Evolutionary conservation across 257 asterid species (phyloP).

Genomic region (Penstemon newberryi): DNA sequence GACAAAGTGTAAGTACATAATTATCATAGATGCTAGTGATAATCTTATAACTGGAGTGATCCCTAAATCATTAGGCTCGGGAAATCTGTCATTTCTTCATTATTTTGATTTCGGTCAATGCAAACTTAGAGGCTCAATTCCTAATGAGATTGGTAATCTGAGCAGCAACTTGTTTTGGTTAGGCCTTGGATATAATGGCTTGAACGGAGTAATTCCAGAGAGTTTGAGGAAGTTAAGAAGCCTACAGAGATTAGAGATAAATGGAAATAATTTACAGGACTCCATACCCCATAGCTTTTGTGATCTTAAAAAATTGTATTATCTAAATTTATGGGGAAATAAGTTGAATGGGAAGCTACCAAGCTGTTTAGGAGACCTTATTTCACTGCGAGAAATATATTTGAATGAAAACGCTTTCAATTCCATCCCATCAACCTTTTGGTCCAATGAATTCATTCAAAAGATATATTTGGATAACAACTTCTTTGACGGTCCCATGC

Average conservation of each 20-base stretch:
- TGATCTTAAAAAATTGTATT: neutral
- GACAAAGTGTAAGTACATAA: no score
- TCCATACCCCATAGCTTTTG: slow-evolving; percentile 10
- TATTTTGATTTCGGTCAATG: no score
- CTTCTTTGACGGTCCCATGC: no score
- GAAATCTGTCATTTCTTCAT: no score
- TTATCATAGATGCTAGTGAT: no score
- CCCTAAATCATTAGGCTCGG: no score
- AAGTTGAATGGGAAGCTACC: slow-evolving; percentile 15
- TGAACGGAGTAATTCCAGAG: neutral
- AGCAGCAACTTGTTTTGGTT: slow-evolving; percentile 10
- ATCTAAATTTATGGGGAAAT: neutral
- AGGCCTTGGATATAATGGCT: neutral
- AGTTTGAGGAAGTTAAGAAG: neutral
- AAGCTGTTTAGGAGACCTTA: slow-evolving; percentile 17
- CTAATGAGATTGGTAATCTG: slow-evolving; percentile 18
- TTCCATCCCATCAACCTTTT: no score
- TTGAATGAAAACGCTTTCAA: slow-evolving; percentile 4
- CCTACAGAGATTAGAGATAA: neutral
- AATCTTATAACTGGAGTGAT: no score
- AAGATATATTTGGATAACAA: no score
- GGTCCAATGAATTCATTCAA: no score
- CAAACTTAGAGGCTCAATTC: no score
- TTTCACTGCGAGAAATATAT: slow-evolving; percentile 10
- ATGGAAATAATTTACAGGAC: slow-evolving; percentile 5